Base-by-base conservation (phyloP, 2,329 filamentous ascomycete species). In the Sclerotinia glacialis region DNA sequence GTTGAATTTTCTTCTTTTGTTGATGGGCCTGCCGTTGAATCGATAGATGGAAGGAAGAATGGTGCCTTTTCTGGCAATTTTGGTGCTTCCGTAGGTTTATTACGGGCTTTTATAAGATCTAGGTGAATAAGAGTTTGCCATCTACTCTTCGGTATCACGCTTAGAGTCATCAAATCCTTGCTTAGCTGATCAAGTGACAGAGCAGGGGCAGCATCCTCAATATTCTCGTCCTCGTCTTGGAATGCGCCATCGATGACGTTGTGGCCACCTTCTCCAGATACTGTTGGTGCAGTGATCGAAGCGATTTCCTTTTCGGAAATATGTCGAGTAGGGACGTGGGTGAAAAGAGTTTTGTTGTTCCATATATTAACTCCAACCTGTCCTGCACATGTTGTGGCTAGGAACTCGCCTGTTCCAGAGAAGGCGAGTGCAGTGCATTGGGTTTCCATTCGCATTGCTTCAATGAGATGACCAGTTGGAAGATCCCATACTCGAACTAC, bases 91-190 rank as follows among this genome's bases (percentile, higher is more conserved):
- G 88, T 93, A 0, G 96, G 95, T 78, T 95, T 96, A 79, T 99
- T 99, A 69, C 95, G 90, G 78, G 93, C 87, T 79, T 80, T 91
- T 76, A 99, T 97, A 34, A 93, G 81, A 75, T 99, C 95, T 2
- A 99, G 84, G 77, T 99, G 92, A 37, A 99, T 82, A 18, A 99
- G 82, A 1, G 93, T 97, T 78, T 98, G 94, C 95, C 95, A 99
- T 73, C 90, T 86, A 69, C 90, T 92, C 77, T 91, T 93, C 14
- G 95, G 96, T 5, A 98, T 89, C 61, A 98, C 79, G 77, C 91
- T 96, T 66, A 99, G 83, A 0, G 93, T 97, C 76, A 93, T 89
- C 79, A 99, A 89, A 67, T 93, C 89, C 4, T 86, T 79, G 76
- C 87, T 91, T 44, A 99, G 84, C 78, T 97, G 92, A 67, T 96